phyloP scores from a whole-genome alignment of 2,329 filamentous ascomycete species.

The Gnomoniopsis smithogilvyi region DNA sequence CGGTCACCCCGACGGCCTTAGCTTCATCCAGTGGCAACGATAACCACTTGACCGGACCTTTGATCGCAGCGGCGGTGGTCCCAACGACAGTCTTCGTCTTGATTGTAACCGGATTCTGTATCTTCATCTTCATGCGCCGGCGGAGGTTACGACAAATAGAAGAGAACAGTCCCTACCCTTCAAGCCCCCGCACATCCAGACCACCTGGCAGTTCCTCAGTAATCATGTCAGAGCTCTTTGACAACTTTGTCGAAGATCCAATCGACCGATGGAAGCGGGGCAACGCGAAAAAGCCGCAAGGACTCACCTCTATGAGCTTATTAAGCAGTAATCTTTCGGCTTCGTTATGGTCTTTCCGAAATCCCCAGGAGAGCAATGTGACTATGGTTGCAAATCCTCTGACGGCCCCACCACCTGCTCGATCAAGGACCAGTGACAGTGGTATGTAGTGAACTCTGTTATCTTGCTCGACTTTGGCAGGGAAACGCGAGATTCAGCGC shows the following conservation, averaged over 20 bases:
- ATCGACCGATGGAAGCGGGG: neutral
- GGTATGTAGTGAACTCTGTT: neutral
- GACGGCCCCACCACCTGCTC: neutral
- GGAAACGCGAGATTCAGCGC: too few relatives aligned
- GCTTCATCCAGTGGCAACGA: neutral
- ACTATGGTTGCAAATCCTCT: neutral
- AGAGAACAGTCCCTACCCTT: constrained; percentile 1
- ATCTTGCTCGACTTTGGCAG: too few relatives aligned
- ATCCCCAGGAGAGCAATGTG: constrained; percentile 1
- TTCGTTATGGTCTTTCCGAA: neutral
- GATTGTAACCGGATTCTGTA: neutral
- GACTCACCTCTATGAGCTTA: constrained; percentile 1
- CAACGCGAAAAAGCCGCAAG: neutral
- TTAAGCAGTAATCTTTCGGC: constrained; percentile 5
- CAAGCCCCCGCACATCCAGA: neutral
- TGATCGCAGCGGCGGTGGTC: constrained; percentile 10
- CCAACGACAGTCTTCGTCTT: neutral
- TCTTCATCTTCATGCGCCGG: constrained; percentile 2
- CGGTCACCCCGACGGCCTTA: neutral
- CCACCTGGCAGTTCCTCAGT: neutral
- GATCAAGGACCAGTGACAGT: neutral
- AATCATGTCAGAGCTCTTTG: constrained; percentile 4
- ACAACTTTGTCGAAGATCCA: constrained; percentile 2
- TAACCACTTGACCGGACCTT: constrained; percentile 1
- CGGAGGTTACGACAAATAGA: constrained; percentile 1